Percentiles rank a stretch among this genome's conserved stretches.
These are phyloP conservation scores for Yamadazyma diddensiae DNA, from an alignment of 1,139 yeast species.

Conservation along the genomic window DNA sequence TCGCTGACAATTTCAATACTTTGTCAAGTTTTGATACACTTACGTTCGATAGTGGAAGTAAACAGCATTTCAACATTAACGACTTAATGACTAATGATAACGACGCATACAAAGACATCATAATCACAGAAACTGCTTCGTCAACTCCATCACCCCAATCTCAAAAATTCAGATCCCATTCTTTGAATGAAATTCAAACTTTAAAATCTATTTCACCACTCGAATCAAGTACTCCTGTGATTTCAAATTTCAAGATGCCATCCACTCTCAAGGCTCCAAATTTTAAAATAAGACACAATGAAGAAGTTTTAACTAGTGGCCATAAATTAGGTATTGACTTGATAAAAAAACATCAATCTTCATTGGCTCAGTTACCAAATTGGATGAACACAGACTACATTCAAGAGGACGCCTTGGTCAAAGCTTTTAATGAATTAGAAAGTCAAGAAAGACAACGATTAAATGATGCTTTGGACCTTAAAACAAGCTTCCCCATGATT, in stretches of 20 bases:
- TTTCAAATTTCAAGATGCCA: slow-evolving; percentile 16
- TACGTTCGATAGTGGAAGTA: slow-evolving; percentile 12
- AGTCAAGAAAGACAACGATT: slow-evolving; percentile 30
- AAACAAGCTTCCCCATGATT: slow-evolving; percentile 16
- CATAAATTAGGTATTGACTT: slow-evolving; percentile 13
- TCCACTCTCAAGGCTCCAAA: slow-evolving; percentile 8
- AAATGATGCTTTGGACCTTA: slow-evolving; percentile 24
- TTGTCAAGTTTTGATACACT: background rate
- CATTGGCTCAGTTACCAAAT: slow-evolving; percentile 11
- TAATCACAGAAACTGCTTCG: slow-evolving; percentile 5
- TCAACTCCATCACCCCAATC: slow-evolving; percentile 7
- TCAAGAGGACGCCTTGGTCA: slow-evolving; percentile 12
- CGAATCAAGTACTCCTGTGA: slow-evolving; percentile 16
- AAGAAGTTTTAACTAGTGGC: slow-evolving; percentile 24
- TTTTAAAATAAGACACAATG: slow-evolving; percentile 43
- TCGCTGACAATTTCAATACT: slow-evolving; percentile 10
- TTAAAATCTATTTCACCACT: slow-evolving; percentile 8
- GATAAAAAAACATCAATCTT: slow-evolving; percentile 6
- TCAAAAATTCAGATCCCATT: slow-evolving; percentile 13
- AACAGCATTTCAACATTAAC: slow-evolving; percentile 13
- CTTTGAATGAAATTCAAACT: slow-evolving; percentile 11
- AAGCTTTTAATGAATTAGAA: slow-evolving; percentile 27
- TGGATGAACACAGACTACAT: slow-evolving; percentile 15
- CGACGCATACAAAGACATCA: slow-evolving; percentile 11
- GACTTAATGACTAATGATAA: slow-evolving; percentile 13